Evolutionary conservation across 805 yeast genomes (phyloP), one percentile per base, ranked within the genome.

Genomic region (Kluyveromyces wickerhamii): DNA sequence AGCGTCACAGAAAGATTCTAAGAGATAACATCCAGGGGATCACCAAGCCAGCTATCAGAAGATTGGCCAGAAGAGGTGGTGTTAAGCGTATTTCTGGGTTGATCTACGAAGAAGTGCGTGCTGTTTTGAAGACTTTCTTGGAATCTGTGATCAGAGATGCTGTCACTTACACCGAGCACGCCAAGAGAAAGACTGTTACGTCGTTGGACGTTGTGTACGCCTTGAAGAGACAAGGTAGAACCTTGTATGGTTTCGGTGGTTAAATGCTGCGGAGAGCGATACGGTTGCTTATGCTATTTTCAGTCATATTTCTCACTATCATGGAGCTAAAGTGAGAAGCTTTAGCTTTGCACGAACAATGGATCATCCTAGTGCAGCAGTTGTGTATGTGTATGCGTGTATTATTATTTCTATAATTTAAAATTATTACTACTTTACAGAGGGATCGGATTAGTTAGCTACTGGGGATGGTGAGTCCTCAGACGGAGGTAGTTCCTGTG

Each of bases 41-140:
- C 65, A 88, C 97, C 47, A 88, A 88, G 80, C 97, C 97, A 66
- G 97, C 97, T 64, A 88, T 88, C 66, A 86, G 97, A 77, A 88
- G 97, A 84, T 82, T 88, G 59, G 97, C 97, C 39, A 88, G 97
- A 80, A 86, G 97, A 84, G 97, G 97, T 74, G 97, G 97, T 87
- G 97, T 88, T 63, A 88, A 88, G 82, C 95, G 97, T 83, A 88
- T 88, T 60, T 88, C 96, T 47, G 96, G 95, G 66, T 74, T 87
- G 65, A 89, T 88, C 66, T 88, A 88, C 76, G 97, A 88, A 72
- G 96, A 88, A 74, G 95, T 89, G 63, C 86, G 97, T 77, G 87
- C 81, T 53, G 96, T 89, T 52, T 76, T 88, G 52, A 87, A 87
- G 71, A 74, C 94, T 40, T 88, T 88, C 83, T 79, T 88, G 64